Base-by-base conservation (phyloP, 805 yeast genomes). In the Lachancea lanzarotensis region DNA sequence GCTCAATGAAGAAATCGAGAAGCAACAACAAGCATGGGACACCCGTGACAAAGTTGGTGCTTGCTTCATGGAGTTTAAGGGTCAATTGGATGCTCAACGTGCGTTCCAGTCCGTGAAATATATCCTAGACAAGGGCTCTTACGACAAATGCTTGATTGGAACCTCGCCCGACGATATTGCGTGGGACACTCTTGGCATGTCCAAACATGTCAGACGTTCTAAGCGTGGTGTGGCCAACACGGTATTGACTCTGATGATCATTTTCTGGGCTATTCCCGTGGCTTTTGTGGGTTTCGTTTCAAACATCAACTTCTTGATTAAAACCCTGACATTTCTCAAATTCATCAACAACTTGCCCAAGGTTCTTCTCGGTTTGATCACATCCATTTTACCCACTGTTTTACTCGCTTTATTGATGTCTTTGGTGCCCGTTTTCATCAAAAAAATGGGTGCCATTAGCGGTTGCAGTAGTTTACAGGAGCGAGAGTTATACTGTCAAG, bases 201-300 rank as follows among this genome's bases (percentile, higher is more conserved):
- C 77, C 10, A 73, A 78, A 62, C 67, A 68, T 49, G 74, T 73
- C 57, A 79, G 95, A 64, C 61, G 73, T 36, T 50, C 75, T 18
- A 82, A 80, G 68, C 73, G 71, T 46, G 45, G 75, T 19, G 68
- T 75, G 43, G 91, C 95, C 1, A 72, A 71, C 45, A 71, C 85
- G 13, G 68, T 88, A 40, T 71, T 84, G 57, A 78, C 84, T 20
- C 56, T 78, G 47, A 69, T 82, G 65, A 79, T 91, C 49, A 77
- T 91, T 39, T 88, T 89, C 68, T 91, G 98, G 98, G 82, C 95
- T 35, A 81, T 91, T 55, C 98, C 98, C 9, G 97, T 91, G 33
- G 95, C 97, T n/a, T 89, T 88, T 57, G 96, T 91, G 42, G 98
- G 98, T 77, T 76, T 80, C 55, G 82, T 93, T 52, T 91, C 98